Evolutionary conservation across 495 filamentous ascomycete genomes (phyloP).

Genomic region (Letharia lupina): DNA sequence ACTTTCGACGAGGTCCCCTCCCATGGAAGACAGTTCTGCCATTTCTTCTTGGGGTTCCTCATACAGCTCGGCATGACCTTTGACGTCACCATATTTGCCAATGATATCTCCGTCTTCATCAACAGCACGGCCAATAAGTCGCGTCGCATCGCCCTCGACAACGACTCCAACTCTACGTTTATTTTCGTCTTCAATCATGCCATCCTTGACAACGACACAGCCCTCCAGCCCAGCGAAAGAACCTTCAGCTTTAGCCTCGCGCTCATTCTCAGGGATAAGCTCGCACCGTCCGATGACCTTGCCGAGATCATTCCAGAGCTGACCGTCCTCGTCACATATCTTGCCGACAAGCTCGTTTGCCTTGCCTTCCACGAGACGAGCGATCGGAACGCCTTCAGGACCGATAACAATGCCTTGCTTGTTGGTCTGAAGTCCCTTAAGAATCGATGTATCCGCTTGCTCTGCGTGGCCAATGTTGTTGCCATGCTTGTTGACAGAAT

Average conservation of each 20-base stretch:
- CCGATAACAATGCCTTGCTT: conserved; percentile 72
- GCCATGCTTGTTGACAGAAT: conserved; percentile 46
- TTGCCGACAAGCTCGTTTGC: conserved; percentile 59
- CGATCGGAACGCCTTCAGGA: conserved; percentile 61
- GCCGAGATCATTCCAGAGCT: conserved; percentile 66
- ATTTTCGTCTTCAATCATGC: conserved; percentile 59
- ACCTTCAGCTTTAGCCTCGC: conserved; percentile 58
- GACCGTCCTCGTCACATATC: conserved; percentile 60
- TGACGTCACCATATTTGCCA: conserved; percentile 69
- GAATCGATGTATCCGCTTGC: conserved; percentile 51
- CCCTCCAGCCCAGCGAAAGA: conserved; percentile 70
- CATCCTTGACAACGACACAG: conserved; percentile 58
- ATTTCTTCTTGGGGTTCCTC: conserved; percentile 50
- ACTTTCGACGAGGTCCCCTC: too few relatives aligned
- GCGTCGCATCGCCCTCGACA: conserved; percentile 64
- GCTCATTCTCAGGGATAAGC: conserved; percentile 62
- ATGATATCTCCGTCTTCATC: conserved; percentile 80
- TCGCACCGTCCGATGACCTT: conserved; percentile 67
- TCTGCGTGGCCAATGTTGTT: conserved; percentile 54
- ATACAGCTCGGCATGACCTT: conserved; percentile 67
- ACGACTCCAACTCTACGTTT: conserved; percentile 64
- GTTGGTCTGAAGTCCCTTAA: conserved; percentile 63
- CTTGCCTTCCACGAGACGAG: conserved; percentile 58
- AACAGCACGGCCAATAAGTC: conserved; percentile 64
- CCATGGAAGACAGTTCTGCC: conserved; percentile 47